A percentile compares a stretch with the other conserved stretches of the same genome.
These are phyloP conservation scores for Serendipita sp. DNA, from an alignment of 768 basidiomycete genomes.

Conservation along the genomic window DNA sequence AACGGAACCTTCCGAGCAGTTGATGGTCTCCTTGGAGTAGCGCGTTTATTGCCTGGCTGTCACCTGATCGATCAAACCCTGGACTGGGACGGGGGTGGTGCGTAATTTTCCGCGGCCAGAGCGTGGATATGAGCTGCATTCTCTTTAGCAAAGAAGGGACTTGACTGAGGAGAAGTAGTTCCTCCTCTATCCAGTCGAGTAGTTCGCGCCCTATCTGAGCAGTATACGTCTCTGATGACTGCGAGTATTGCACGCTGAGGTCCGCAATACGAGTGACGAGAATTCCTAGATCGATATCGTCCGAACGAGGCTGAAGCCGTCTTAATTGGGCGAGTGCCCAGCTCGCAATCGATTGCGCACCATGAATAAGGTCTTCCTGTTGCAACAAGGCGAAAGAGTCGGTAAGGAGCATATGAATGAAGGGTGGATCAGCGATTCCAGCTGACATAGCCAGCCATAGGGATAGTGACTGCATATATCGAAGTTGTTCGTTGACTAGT, in stretches of 20 bases:
- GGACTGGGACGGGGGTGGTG: conserved; percentile 16
- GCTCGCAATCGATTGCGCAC: conserved; percentile 60
- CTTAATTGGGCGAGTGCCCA: conserved; percentile 53
- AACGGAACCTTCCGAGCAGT: conserved; percentile 28
- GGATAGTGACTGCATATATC: conserved; percentile 54
- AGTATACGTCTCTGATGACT: conserved; percentile 17
- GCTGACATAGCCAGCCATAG: conserved; percentile 48
- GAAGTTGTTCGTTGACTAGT: conserved; percentile 69
- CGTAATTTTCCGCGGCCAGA: conserved; percentile 54
- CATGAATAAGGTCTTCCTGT: conserved; percentile 48
- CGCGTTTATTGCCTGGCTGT: background rate
- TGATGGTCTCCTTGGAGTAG: background rate
- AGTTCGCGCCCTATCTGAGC: conserved; percentile 31
- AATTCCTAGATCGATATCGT: conserved; percentile 42
- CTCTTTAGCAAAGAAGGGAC: conserved; percentile 25
- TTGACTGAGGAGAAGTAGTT: conserved; percentile 28
- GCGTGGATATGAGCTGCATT: conserved; percentile 41
- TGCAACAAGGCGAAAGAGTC: conserved; percentile 48
- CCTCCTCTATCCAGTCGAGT: conserved; percentile 45
- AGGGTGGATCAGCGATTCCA: conserved; percentile 37
- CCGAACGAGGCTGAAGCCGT: conserved; percentile 16
- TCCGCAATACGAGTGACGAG: conserved; percentile 51
- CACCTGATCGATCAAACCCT: no score
- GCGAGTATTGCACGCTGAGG: conserved; percentile 38
- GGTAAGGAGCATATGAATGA: conserved; percentile 54